phyloP scores from a whole-genome alignment of 2,329 filamentous ascomycete species.

The Colletotrichum noveboracense region DNA sequence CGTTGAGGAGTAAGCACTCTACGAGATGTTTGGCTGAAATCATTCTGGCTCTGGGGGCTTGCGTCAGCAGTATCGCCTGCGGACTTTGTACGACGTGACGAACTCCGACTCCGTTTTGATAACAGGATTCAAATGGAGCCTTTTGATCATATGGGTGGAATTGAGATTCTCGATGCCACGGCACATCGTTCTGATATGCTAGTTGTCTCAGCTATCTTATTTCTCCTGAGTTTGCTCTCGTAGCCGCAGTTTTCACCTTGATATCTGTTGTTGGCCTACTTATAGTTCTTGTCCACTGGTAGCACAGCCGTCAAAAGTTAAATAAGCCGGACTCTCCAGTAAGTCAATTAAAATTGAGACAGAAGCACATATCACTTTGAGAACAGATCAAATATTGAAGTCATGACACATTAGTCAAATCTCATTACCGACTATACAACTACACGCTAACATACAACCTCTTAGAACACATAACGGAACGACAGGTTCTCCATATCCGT shows the following conservation, averaged over 20 bases:
- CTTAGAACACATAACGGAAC: slow-evolving; percentile 62
- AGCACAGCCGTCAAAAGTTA: not conserved
- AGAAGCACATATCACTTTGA: not conserved
- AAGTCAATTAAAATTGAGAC: rapidly evolving
- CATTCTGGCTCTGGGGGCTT: rapidly evolving
- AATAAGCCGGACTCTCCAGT: rapidly evolving
- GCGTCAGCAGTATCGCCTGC: not conserved
- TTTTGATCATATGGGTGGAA: not conserved
- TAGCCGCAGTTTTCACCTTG: not conserved
- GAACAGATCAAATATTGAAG: rapidly evolving
- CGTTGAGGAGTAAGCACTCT: not conserved
- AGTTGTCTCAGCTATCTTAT: not conserved
- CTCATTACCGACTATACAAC: not conserved
- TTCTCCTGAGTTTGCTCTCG: no score
- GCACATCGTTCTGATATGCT: not conserved
- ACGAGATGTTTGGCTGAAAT: not conserved
- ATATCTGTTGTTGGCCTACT: not conserved
- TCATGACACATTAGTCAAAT: not conserved
- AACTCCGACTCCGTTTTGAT: not conserved
- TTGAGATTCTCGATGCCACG: not conserved
- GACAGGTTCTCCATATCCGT: slow-evolving; percentile 67
- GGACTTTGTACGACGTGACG: not conserved
- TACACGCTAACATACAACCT: not conserved
- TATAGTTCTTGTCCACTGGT: rapidly evolving
- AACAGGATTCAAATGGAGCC: not conserved